Percentiles rank a stretch among this genome's conserved stretches.
phyloP scores from a whole-genome alignment of 116 monocot species.

The Posidonia oceanica region DNA sequence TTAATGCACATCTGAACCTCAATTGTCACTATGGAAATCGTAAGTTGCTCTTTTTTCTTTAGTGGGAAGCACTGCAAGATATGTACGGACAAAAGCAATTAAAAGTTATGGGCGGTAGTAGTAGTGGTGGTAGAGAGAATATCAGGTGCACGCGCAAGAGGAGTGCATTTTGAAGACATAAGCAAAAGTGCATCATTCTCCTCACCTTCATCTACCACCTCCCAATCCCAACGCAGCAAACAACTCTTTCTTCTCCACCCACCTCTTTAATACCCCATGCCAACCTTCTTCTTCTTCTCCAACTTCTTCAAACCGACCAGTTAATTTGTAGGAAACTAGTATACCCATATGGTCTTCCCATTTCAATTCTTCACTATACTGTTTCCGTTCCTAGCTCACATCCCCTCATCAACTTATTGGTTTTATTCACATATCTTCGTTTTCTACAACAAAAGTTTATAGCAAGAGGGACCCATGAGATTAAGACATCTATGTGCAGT shows the following conservation, averaged over 20 bases:
- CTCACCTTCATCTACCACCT: constrained; percentile 28
- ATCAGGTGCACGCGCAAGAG: neutral
- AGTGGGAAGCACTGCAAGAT: neutral
- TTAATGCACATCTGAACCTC: too few species aligned
- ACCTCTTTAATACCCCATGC: neutral
- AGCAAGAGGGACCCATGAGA: too few species aligned
- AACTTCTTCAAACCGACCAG: neutral
- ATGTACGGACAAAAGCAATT: too few species aligned
- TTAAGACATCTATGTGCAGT: too few species aligned
- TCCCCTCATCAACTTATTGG: too few species aligned
- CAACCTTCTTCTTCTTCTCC: neutral
- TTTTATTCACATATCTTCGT: too few species aligned
- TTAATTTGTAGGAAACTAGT: too few species aligned
- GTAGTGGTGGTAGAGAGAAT: neutral
- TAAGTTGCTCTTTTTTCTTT: neutral
- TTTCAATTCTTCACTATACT: too few species aligned
- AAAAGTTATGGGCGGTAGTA: neutral
- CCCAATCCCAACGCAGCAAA: constrained; percentile 9
- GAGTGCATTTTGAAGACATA: neutral
- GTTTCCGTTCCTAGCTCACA: too few species aligned
- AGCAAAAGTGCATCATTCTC: constrained; percentile 31
- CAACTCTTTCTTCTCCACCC: neutral
- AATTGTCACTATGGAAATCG: too few species aligned
- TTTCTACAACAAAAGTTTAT: too few species aligned
- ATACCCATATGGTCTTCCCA: too few species aligned